These are phyloP conservation scores for Pisolithus marmoratus DNA, from an alignment of 768 basidiomycete genomes.

Conservation along the genomic window DNA sequence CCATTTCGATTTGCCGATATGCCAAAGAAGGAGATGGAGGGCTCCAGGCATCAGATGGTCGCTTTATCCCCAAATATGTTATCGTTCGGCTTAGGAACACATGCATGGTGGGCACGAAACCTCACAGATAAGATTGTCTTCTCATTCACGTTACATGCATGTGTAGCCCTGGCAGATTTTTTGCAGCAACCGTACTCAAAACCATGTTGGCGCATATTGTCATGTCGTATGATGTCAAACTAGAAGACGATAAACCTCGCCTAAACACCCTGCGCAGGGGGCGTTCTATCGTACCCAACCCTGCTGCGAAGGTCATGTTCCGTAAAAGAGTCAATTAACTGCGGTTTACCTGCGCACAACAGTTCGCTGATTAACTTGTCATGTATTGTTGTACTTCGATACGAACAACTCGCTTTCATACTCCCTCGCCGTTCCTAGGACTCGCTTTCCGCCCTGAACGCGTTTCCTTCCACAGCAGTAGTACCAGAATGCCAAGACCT, in stretches of 20 bases:
- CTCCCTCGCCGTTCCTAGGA: too few species aligned
- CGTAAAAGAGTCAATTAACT: too few species aligned
- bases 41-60: conserved; percentile 17
- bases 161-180: conserved; percentile 36
- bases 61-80: conserved; percentile 27
- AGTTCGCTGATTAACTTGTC: too few species aligned
- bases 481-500: too few species aligned
- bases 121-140: too few species aligned
- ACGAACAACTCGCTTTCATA: too few species aligned
- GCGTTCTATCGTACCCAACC: conserved; percentile 1
- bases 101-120: conserved; percentile 7
- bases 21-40: neutral
- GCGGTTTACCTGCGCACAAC: too few species aligned
- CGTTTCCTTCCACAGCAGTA: too few species aligned
- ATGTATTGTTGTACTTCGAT: too few species aligned
- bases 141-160: neutral
- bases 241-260: neutral
- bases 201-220: conserved; percentile 12
- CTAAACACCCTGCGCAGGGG: conserved; percentile 2
- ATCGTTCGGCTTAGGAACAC: conserved; percentile 27
- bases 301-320: too few species aligned
- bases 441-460: too few species aligned
- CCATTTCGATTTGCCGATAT: conserved; percentile 39
- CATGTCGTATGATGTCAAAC: conserved; percentile 13
- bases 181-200: conserved; percentile 34